phyloP scores from a whole-genome alignment of 2,329 filamentous ascomycete genomes.

The Coniochaeta pulveracea region DNA sequence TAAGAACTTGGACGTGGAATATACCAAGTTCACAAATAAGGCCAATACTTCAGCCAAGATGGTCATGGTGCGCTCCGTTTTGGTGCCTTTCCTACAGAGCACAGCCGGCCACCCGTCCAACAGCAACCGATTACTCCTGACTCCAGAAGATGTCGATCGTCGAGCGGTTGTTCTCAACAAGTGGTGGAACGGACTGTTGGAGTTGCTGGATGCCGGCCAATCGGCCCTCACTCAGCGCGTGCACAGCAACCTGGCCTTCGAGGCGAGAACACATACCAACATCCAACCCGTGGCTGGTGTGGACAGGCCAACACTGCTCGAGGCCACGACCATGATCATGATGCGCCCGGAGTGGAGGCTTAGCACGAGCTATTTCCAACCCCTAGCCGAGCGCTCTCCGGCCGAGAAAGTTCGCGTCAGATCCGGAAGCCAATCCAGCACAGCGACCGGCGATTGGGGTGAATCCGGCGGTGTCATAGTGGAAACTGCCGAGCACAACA shows the following conservation, averaged over 20 bases:
- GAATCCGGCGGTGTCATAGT: constrained; percentile 24
- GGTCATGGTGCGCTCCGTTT: constrained; percentile 56
- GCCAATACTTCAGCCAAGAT: constrained; percentile 51
- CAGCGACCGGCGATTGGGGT: constrained; percentile 44
- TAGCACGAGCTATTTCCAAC: constrained; percentile 55
- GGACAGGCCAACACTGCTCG: constrained; percentile 72
- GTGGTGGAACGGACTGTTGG: constrained; percentile 79
- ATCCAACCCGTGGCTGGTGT: constrained; percentile 67
- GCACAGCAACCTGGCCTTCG: constrained; percentile 9
- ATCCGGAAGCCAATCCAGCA: constrained; percentile 36
- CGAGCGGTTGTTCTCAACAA: constrained; percentile 72
- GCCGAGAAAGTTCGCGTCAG: constrained; percentile 31
- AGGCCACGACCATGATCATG: constrained; percentile 74
- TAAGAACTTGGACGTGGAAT: constrained; percentile 39
- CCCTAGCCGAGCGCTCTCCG: constrained; percentile 44
- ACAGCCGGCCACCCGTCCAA: constrained; percentile 59
- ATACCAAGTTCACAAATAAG: constrained; percentile 54
- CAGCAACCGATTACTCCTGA: constrained; percentile 34
- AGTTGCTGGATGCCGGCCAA: constrained; percentile 55
- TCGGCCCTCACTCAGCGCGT: constrained; percentile 27
- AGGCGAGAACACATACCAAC: constrained; percentile 28
- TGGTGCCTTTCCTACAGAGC: constrained; percentile 68
- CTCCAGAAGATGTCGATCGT: constrained; percentile 74
- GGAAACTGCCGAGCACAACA: constrained; percentile 74
- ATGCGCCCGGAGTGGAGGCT: constrained; percentile 79